A percentile compares a stretch with the other conserved stretches of the same genome.
These are phyloP conservation scores for Aspergillus sp. DNA, from an alignment of 2,329 filamentous ascomycete species.

Conservation along the genomic window DNA sequence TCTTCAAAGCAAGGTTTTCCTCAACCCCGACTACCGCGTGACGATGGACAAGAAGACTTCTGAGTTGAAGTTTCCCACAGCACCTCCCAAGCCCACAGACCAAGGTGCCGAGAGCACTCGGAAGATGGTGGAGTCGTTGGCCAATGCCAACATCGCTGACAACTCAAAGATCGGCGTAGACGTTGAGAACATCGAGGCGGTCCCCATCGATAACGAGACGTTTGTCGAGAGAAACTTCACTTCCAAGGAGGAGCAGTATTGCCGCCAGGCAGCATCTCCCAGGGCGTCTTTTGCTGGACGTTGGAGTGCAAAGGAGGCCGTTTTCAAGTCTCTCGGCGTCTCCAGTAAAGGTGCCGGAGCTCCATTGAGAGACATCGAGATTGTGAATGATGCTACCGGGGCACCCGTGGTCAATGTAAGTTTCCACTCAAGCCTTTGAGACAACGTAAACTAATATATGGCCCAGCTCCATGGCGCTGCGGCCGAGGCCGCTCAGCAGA, in stretches of 20 bases:
- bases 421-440: slow-evolving; percentile 14
- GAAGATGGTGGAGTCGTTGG: slow-evolving; percentile 74
- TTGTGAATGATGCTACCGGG: slow-evolving; percentile 75
- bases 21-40: slow-evolving; percentile 91
- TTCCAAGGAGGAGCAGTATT: slow-evolving; percentile 78
- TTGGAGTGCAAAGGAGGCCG: slow-evolving; percentile 97
- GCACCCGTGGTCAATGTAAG: slow-evolving; percentile 83
- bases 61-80: slow-evolving; percentile 69
- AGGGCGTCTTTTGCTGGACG: slow-evolving; percentile 91
- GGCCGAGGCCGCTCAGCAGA: slow-evolving; percentile 76
- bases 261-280: slow-evolving; percentile 72
- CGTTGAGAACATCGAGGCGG: slow-evolving; percentile 80
- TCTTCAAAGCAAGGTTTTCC: slow-evolving; percentile 81
- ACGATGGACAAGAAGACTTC: slow-evolving; percentile 81
- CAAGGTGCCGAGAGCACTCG: slow-evolving; percentile 63
- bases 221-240: slow-evolving; percentile 97
- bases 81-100: slow-evolving; percentile 65
- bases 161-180: slow-evolving; percentile 89
- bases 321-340: slow-evolving; percentile 95
- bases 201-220: slow-evolving; percentile 92
- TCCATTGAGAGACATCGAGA: slow-evolving; percentile 91
- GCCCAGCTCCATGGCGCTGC: slow-evolving; percentile 81
- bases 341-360: slow-evolving; percentile 84
- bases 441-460: slow-evolving; percentile 29
- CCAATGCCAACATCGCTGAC: slow-evolving; percentile 59